Percentiles rank a stretch among this genome's conserved stretches.
Evolutionary conservation across 192 early-diverging fungal species (phyloP).

Genomic region (Chytriomyces sp.): DNA sequence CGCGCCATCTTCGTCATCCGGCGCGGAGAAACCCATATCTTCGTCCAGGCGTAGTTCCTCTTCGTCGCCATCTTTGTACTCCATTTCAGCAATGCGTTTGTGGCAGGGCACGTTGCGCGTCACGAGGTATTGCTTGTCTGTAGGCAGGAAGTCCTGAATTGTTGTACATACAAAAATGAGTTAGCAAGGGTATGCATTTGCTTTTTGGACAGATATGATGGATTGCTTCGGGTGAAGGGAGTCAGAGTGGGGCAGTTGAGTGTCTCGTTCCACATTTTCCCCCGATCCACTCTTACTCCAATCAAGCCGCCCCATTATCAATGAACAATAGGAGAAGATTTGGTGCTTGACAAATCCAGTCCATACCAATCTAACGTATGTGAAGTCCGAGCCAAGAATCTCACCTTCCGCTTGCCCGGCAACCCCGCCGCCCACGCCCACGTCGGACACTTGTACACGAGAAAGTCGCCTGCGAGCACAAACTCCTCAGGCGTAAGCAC

Average conservation of each 20-base stretch:
- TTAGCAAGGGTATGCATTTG: too few species aligned
- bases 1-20: slow-evolving; percentile 68
- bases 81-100: slow-evolving; percentile 80
- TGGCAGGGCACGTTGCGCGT: slow-evolving; percentile 95
- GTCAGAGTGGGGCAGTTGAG: too few species aligned
- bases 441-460: slow-evolving; percentile 98
- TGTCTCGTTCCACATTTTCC: too few species aligned
- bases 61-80: slow-evolving; percentile 59
- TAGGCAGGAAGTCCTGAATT: slow-evolving; percentile 51
- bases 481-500: slow-evolving; percentile 97
- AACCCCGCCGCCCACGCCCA: slow-evolving; percentile 85
- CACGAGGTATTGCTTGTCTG: slow-evolving; percentile 92
- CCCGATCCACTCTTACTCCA: too few species aligned
- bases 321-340: neutral
- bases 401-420: slow-evolving; percentile 64
- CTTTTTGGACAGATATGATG: too few species aligned
- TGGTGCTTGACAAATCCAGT: slow-evolving; percentile 70
- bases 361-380: slow-evolving; percentile 74
- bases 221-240: neutral
- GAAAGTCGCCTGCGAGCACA: slow-evolving; percentile 93
- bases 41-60: slow-evolving; percentile 36
- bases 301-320: too few species aligned
- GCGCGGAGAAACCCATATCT: slow-evolving; percentile 50
- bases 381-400: too few species aligned
- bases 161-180: too few species aligned